phyloP scores from a whole-genome alignment of 2,329 filamentous ascomycete species.

The Pseudogymnoascus sp. region DNA sequence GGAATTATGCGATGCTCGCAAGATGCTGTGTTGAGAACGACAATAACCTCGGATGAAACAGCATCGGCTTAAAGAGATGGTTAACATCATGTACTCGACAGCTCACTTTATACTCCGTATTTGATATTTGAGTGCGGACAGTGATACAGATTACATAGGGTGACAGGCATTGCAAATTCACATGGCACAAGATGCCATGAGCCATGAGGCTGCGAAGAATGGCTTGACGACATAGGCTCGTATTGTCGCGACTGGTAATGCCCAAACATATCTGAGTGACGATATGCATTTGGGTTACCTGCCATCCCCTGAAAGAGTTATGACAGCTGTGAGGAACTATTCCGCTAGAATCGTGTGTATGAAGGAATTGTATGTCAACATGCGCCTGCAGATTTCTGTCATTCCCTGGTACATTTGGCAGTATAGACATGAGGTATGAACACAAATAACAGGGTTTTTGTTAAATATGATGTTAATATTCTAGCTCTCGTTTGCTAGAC shows the following conservation, averaged over 20 bases:
- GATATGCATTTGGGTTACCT: neutral
- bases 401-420: neutral
- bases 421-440: neutral
- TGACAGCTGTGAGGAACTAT: neutral
- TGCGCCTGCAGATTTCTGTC: neutral
- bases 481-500: neutral
- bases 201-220: neutral
- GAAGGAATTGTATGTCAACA: neutral
- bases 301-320: neutral
- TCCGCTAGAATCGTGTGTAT: neutral
- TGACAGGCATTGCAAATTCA: neutral
- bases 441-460: neutral
- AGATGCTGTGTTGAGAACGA: neutral
- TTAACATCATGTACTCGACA: neutral
- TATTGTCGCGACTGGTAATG: neutral
- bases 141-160: neutral
- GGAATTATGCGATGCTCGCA: neutral
- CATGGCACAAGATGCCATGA: neutral
- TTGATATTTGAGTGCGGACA: neutral
- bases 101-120: neutral
- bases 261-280: neutral
- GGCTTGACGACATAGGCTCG: neutral
- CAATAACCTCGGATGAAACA: neutral
- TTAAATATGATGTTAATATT: neutral
- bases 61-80: neutral